Conservation (phyloP, 768 basidiomycete species). For the Russula abietina region DNA sequence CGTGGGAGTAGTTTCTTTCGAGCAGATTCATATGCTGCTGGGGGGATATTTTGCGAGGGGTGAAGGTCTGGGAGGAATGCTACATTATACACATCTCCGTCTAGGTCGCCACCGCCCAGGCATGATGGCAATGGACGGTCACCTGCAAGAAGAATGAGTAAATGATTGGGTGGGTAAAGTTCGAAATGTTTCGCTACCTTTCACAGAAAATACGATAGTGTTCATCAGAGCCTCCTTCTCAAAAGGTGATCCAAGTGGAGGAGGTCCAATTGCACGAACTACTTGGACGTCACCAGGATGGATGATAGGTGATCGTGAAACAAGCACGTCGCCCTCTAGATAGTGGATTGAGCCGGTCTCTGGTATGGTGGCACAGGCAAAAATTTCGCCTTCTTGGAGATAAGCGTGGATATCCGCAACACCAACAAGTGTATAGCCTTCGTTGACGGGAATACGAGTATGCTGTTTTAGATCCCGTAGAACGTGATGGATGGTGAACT, state of each 20-base stretch:
- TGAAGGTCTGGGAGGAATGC: slow-evolving; percentile 27
- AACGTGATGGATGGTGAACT: slow-evolving; percentile 54
- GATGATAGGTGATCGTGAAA: slow-evolving; percentile 62
- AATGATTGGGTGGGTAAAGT: background rate
- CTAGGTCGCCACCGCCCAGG: slow-evolving; percentile 64
- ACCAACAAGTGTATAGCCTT: slow-evolving; percentile 63
- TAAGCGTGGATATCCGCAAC: slow-evolving; percentile 59
- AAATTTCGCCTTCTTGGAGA: slow-evolving; percentile 51
- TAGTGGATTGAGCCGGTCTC: slow-evolving; percentile 37
- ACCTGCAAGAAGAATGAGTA: slow-evolving; percentile 36
- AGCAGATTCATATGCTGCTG: slow-evolving; percentile 49
- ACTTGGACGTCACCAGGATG: slow-evolving; percentile 65
- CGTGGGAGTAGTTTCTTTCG: slow-evolving; percentile 39
- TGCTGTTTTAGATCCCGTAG: slow-evolving; percentile 56
- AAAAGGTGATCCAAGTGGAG: slow-evolving; percentile 49
- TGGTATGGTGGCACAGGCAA: slow-evolving; percentile 47
- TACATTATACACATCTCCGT: slow-evolving; percentile 57
- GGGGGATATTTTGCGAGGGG: slow-evolving; percentile 28
- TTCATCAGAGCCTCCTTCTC: slow-evolving; percentile 48
- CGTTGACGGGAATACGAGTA: slow-evolving; percentile 61
- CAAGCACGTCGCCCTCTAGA: slow-evolving; percentile 48
- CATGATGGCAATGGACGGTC: slow-evolving; percentile 53
- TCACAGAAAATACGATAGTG: slow-evolving; percentile 57
- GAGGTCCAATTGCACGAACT: slow-evolving; percentile 54
- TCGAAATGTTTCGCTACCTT: slow-evolving; percentile 36